Evolutionary conservation across 352 stramenopile genomes (phyloP), one percentile per base, ranked within the genome.

Genomic region (Pythium scleroteichum): DNA sequence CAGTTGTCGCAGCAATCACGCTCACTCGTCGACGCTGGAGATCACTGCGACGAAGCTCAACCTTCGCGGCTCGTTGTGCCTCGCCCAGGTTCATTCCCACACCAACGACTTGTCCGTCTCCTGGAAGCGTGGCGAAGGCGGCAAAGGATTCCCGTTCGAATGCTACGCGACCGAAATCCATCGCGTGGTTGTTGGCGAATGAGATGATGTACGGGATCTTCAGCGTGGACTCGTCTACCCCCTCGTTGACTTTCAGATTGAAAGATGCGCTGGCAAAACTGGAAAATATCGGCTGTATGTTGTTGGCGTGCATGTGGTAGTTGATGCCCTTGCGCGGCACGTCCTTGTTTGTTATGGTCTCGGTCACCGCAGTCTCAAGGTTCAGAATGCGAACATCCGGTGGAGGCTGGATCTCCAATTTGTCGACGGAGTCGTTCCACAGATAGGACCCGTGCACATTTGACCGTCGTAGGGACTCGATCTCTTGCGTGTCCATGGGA

Each of bases 171-270:
- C 72, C 70, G 32, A 73, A 78, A 47, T 80, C 71, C 53, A 85
- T 59, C 0, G 63, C 49, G 45, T 80, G 64, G 49, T 85, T 82
- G 51, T 85, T 85, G 10, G 75, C 70, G 42, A 85, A 66, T 9
- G 72, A 74, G n/a, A 81, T 39, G 12, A 77, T 53, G 47, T 78
- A 72, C 16, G 70, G 66, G 40, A 62, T 69, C 16, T 60, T n/a
- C 33, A 47, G 13, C 27, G 22, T 29, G 10, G 53, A 4, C 8
- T 19, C 22, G 17, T 53, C 22, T 26, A n/a, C 27, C 4, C 12
- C 20, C 2, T 9, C 26, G 26, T 22, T 5, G 23, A 38, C 9
- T 22, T 51, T 13, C 23, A 13, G 42, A 13, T n/a, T 23, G 16
- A 72, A 69, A 19, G 10, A 62, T n/a, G 42, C 50, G 12, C 51